These are phyloP conservation scores for Solanum hybrid DNA, from an alignment of 305 asterid species.

Conservation along the genomic window DNA sequence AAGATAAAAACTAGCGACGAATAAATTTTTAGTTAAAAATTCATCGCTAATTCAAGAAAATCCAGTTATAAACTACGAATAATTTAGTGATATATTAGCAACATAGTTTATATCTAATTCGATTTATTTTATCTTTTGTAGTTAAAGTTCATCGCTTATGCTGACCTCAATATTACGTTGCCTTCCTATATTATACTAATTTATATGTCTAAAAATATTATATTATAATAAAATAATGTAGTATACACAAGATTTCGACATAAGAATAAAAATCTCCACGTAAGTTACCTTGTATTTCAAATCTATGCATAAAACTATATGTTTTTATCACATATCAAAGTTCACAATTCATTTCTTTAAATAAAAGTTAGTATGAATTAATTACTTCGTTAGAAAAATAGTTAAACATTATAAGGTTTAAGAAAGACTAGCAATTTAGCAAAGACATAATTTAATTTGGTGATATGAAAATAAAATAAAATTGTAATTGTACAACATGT, in stretches of 20 bases:
- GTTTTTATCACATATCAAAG: background rate
- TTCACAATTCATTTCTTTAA: background rate
- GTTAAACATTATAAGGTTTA: background rate
- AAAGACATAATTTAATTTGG: background rate
- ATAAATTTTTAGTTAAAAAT: background rate
- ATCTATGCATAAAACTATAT: background rate
- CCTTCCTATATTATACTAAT: background rate
- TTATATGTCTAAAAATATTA: background rate
- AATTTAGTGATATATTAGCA: background rate
- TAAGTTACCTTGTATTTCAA: background rate
- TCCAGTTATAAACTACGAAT: background rate
- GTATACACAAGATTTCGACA: background rate
- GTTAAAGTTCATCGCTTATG: background rate
- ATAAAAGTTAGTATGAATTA: background rate
- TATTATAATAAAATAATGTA: background rate
- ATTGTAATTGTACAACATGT: background rate
- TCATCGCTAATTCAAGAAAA: background rate
- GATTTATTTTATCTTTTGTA: background rate
- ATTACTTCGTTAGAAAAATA: background rate
- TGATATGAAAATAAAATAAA: background rate
- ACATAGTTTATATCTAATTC: background rate
- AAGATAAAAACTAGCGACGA: background rate
- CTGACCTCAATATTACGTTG: background rate
- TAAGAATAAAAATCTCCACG: background rate
- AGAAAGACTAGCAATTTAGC: background rate